A percentile compares a stretch with the other conserved stretches of the same genome.
Conservation (phyloP, 1,284 basidiomycete genomes). For the Schizophyllum amplum region DNA sequence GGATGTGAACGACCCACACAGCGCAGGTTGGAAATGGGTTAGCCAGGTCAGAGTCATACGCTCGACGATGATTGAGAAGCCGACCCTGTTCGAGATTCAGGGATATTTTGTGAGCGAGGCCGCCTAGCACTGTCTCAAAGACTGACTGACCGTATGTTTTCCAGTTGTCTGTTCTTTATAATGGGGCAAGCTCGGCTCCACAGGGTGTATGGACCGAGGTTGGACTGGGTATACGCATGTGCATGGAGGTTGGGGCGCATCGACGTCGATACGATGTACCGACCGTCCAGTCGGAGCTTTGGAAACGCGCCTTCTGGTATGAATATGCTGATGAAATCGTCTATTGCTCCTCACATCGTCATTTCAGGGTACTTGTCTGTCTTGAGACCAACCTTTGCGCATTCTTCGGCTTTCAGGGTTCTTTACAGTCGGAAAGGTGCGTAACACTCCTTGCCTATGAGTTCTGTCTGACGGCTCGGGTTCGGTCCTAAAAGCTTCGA, state of each 20-base stretch:
- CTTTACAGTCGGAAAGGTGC: conserved; percentile 35
- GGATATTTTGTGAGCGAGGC: background rate
- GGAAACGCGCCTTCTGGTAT: conserved; percentile 78
- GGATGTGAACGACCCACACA: conserved; percentile 17
- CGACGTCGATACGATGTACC: conserved; percentile 19
- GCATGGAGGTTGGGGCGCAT: conserved; percentile 65
- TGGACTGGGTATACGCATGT: conserved; percentile 62
- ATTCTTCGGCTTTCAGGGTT: conserved; percentile 40
- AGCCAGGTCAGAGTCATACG: background rate
- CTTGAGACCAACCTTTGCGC: conserved; percentile 31
- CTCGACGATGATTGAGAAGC: background rate
- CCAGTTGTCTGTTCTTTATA: conserved; percentile 28
- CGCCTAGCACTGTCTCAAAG: background rate
- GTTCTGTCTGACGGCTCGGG: background rate
- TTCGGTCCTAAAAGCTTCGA: background rate
- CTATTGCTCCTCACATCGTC: background rate
- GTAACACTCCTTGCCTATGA: conserved; percentile 4
- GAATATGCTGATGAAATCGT: conserved; percentile 2
- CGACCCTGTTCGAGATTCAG: background rate
- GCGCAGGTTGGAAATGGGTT: background rate
- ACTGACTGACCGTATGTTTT: background rate
- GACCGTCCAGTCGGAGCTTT: conserved; percentile 52
- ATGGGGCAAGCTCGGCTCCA: conserved; percentile 45
- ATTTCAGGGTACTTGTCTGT: conserved; percentile 31
- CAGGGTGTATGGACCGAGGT: conserved; percentile 68